A percentile compares a stretch with the other conserved stretches of the same genome.
These are phyloP conservation scores for Talaromyces verruculosus DNA, from an alignment of 2,329 filamentous ascomycete genomes.

Conservation along the genomic window DNA sequence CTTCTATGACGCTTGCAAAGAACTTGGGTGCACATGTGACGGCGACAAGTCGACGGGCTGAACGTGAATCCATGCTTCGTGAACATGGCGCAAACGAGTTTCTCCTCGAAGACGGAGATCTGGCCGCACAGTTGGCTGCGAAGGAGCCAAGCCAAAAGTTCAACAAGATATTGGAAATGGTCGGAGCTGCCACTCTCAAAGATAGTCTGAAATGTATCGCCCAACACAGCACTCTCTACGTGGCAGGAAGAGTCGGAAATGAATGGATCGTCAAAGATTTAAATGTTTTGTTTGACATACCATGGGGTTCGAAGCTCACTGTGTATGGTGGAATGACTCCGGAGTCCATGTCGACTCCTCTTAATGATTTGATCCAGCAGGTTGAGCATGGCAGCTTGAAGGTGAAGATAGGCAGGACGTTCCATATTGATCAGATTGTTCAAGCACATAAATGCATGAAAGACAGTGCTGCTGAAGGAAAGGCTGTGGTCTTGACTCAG, in stretches of 20 bases:
- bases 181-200: neutral
- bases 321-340: neutral
- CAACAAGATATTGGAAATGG: neutral
- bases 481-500: neutral
- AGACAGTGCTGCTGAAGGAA: neutral
- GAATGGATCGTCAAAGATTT: neutral
- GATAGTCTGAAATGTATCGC: neutral
- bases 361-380: neutral
- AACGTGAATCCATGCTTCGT: conserved; percentile 25
- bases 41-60: conserved; percentile 41
- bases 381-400: neutral
- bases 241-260: neutral
- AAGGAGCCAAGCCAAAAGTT: neutral
- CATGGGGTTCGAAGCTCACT: neutral
- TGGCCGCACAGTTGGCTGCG: neutral
- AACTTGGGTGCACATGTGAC: conserved; percentile 41
- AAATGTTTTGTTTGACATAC: neutral
- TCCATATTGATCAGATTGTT: conserved; percentile 36
- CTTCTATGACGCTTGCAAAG: conserved; percentile 48
- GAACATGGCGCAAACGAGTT: neutral
- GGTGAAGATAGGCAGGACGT: neutral
- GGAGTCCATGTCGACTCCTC: neutral
- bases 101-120: neutral
- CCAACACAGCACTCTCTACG: neutral
- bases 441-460: neutral